Evolutionary conservation across 768 basidiomycete genomes (phyloP), one percentile per base, ranked within the genome.

Genomic region (Clitopilus passeckerianus): DNA sequence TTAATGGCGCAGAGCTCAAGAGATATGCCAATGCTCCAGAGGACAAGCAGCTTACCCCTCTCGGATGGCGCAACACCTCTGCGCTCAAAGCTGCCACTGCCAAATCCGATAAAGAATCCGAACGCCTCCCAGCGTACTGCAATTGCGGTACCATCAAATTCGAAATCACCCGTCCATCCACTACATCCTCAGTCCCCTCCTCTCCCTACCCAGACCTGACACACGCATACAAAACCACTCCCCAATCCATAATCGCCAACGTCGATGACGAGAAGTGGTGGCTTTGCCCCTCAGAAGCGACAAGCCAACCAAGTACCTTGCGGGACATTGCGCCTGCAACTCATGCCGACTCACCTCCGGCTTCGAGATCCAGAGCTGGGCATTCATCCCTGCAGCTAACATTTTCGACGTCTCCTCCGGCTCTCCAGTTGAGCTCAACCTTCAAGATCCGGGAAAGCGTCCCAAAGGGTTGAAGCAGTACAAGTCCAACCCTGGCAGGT

Each of bases 241-340:
- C 62, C 2, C 14, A 34, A 16, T 60, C 61, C 7, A 44, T 57
- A 15, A 15, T 64, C n/a, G 46, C 37, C 5, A 66, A 68, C 10
- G 15, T 61, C 16, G 44, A 60, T 6, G 62, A 63, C 10, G 63
- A 70, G 44, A 68, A 71, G 23, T 71, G 67, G 63, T 72, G 71
- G 71, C 62, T 69, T 7, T 60, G 68, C 37, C 67, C 12, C 27
- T 46, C 7, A 61, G 60, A 15, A 57, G 53, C 3, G 33, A 56
- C 1, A 61, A 66, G 0, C 67, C 62, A 12, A 64, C 68, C 30
- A 66, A 57, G 15, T 72, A 69, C 53, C 64, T 66, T 18, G 66
- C 63, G 1, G 67, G 65, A 1, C 68, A 70, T 59, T 72, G 71
- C 60, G 63, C 66, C 1, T 72, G 71, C 63, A 63, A 61, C 1